Conservation (phyloP, 2,329 filamentous ascomycete genomes). For the Ceratocystis alfenasii region DNA sequence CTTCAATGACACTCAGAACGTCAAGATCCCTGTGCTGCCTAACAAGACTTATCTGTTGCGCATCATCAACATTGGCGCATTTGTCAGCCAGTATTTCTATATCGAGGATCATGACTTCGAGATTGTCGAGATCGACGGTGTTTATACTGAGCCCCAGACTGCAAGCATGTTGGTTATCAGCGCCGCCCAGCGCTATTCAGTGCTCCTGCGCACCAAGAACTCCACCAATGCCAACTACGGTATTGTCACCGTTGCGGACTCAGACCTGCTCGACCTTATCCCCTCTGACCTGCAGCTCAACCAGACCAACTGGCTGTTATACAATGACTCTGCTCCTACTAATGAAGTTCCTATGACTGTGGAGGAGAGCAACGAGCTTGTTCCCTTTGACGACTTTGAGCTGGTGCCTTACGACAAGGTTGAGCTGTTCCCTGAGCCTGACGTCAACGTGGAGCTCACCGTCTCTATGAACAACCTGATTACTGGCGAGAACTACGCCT, state of each 20-base stretch:
- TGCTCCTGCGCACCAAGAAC: conserved; percentile 38
- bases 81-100: conserved; percentile 37
- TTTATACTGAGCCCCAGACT: conserved; percentile 37
- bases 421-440: conserved; percentile 37
- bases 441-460: conserved; percentile 38
- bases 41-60: conserved; percentile 43
- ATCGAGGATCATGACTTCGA: conserved; percentile 34
- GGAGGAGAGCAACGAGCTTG: conserved; percentile 35
- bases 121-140: conserved; percentile 37
- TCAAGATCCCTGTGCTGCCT: conserved; percentile 35
- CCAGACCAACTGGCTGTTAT: conserved; percentile 30
- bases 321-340: conserved; percentile 25
- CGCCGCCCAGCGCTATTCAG: conserved; percentile 38
- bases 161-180: conserved; percentile 37
- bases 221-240: conserved; percentile 36
- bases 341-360: conserved; percentile 25
- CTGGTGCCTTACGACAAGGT: conserved; percentile 45
- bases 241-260: conserved; percentile 28
- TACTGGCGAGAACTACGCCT: conserved; percentile 45
- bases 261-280: conserved; percentile 30
- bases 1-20: conserved; percentile 39
- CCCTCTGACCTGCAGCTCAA: conserved; percentile 41
- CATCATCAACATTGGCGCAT: conserved; percentile 42
- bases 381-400: conserved; percentile 44
- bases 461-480: conserved; percentile 42